phyloP scores from a whole-genome alignment of 495 filamentous ascomycete species.

The Hypoxylon perforatum region DNA sequence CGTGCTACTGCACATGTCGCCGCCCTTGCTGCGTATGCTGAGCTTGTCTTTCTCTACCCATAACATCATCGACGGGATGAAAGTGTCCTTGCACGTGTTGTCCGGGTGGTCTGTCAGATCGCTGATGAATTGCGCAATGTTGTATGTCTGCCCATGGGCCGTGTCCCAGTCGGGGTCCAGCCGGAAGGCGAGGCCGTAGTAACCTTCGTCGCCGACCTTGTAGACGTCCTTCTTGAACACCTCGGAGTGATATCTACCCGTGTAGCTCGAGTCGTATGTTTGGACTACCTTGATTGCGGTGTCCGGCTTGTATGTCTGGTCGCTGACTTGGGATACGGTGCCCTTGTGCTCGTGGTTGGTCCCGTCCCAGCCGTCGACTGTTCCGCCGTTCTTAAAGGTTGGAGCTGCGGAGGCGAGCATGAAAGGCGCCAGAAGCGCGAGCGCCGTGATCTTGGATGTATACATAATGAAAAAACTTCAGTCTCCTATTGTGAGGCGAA shows the following conservation, averaged over 20 bases:
- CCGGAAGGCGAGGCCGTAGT: conserved; percentile 67
- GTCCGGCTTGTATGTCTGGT: conserved; percentile 53
- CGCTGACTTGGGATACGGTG: conserved; percentile 56
- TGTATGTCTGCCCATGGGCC: conserved; percentile 56
- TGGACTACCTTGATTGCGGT: conserved; percentile 64
- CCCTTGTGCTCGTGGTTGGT: conserved; percentile 55
- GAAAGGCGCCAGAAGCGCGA: conserved; percentile 24
- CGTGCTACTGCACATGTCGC: conserved; percentile 47
- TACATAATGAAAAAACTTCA: conserved; percentile 6
- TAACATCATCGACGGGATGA: conserved; percentile 64
- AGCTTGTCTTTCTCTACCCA: conserved; percentile 59
- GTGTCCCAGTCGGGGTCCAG: conserved; percentile 60
- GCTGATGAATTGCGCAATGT: conserved; percentile 66
- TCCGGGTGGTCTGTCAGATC: conserved; percentile 50
- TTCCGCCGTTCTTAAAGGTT: conserved; percentile 61
- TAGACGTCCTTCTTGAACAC: conserved; percentile 57
- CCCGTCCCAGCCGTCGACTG: conserved; percentile 55
- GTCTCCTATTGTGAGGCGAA: not conserved
- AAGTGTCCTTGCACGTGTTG: conserved; percentile 57
- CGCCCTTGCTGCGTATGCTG: conserved; percentile 56
- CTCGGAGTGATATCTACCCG: conserved; percentile 65
- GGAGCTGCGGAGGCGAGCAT: conserved; percentile 42
- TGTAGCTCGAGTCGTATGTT: conserved; percentile 57
- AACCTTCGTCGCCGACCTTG: conserved; percentile 57
- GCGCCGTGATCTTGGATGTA: conserved; percentile 17